A percentile compares a stretch with the other conserved stretches of the same genome.
Conservation (phyloP, 176 grass and related monocot species). For the Paspalum vaginatum region DNA sequence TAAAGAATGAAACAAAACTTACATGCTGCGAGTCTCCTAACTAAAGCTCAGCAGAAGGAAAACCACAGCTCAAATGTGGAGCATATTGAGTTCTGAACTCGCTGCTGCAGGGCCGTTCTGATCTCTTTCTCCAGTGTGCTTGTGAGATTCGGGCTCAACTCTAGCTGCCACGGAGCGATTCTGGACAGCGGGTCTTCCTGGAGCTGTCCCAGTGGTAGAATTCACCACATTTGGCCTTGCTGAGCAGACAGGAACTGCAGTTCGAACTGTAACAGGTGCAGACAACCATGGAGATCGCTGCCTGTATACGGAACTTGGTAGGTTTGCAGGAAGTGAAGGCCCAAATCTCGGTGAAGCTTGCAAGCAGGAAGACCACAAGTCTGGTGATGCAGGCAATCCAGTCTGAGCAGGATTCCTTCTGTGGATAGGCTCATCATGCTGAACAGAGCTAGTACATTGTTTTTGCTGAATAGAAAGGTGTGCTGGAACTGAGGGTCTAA, state of each 20-base stretch:
- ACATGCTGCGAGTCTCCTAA: slow-evolving; percentile 18
- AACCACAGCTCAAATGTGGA: slow-evolving; percentile 50
- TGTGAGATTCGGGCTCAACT: slow-evolving; percentile 19
- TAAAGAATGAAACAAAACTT: slow-evolving; percentile 40
- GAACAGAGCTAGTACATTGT: slow-evolving; percentile 22
- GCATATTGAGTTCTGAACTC: slow-evolving; percentile 43
- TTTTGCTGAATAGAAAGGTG: not conserved
- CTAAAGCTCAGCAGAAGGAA: slow-evolving; percentile 42
- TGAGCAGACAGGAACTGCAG: slow-evolving; percentile 60
- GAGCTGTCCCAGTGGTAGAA: slow-evolving; percentile 11
- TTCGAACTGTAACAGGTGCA: slow-evolving; percentile 56
- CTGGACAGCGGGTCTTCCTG: slow-evolving; percentile 20
- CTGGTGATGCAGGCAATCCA: not conserved
- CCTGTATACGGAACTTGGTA: slow-evolving; percentile 17
- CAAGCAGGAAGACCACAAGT: slow-evolving; percentile 2
- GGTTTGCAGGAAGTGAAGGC: slow-evolving; percentile 6
- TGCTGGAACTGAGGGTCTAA: slow-evolving; percentile 25
- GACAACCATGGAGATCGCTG: slow-evolving; percentile 50
- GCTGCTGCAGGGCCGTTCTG: not conserved
- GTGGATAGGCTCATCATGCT: not conserved
- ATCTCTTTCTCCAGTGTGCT: not conserved
- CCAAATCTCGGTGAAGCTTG: slow-evolving; percentile 22
- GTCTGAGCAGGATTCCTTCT: slow-evolving; percentile 33
- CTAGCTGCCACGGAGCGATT: slow-evolving; percentile 10
- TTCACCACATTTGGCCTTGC: slow-evolving; percentile 41